A percentile compares a stretch with the other conserved stretches of the same genome.
Evolutionary conservation across 2,329 filamentous ascomycete species (phyloP).

Genomic region (Beauveria bassiana): DNA sequence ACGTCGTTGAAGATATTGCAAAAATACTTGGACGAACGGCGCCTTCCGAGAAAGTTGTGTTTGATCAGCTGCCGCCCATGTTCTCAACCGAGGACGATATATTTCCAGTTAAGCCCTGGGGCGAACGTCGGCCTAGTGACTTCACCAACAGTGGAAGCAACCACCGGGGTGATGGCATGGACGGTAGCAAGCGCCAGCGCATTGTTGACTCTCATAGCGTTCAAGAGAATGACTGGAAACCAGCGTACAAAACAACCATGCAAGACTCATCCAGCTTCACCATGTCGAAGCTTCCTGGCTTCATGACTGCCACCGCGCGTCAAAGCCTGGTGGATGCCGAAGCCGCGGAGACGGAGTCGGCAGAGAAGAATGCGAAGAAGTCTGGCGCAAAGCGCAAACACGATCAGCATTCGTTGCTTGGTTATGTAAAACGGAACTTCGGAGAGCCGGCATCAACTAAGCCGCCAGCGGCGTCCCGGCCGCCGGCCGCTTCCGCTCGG

Average conservation of each 20-base stretch:
- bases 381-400: conserved; percentile 25
- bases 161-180: conserved; percentile 14
- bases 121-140: conserved; percentile 20
- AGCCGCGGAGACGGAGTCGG: conserved; percentile 13
- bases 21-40: conserved; percentile 60
- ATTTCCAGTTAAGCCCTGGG: conserved; percentile 57
- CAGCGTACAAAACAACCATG: conserved; percentile 54
- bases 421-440: conserved; percentile 28
- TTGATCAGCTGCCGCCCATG: conserved; percentile 43
- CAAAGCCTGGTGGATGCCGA: conserved; percentile 30
- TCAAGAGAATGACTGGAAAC: conserved; percentile 23
- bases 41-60: conserved; percentile 48
- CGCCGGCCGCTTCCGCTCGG: conserved; percentile 19
- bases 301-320: conserved; percentile 54
- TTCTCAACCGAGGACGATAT: conserved; percentile 57
- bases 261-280: conserved; percentile 51
- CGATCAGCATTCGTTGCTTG: conserved; percentile 35
- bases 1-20: conserved; percentile 57
- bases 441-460: conserved; percentile 12
- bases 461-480: conserved; percentile 7
- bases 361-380: conserved; percentile 16
- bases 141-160: conserved; percentile 22
- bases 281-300: conserved; percentile 47
- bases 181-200: conserved; percentile 23
- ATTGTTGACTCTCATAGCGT: conserved; percentile 21